Evolutionary conservation across 495 filamentous ascomycete genomes (phyloP), one percentile per base, ranked within the genome.

Genomic region (Hamigera avellanea): DNA sequence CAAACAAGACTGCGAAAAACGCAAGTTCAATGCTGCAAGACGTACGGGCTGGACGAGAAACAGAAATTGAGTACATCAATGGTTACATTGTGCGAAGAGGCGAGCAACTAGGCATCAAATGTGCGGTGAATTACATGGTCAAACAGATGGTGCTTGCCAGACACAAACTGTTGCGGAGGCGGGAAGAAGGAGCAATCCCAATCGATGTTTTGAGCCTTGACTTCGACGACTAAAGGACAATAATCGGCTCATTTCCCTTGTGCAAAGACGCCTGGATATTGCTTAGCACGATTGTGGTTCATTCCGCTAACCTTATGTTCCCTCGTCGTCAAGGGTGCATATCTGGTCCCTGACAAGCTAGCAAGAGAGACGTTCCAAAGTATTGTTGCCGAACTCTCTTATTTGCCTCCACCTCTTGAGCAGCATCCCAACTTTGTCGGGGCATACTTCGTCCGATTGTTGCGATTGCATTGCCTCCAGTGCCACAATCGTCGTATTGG

Each of bases 1-100:
- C 72, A 6, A 53, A 64, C n/a, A 69, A 66, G 42, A 89, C 81
- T 1, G 62, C 57, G 1, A 56, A 67, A 25, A 89, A 93, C 50
- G 69, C 67, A 26, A 86, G 80, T 48, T 79, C 75, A 2, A 94
- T 94, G 86, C 52, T 84, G 15, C 81, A 86, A 49, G 87, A 94
- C 55, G 67, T 89, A 14, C 53, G 61, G 21, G 56, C 56, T 2
- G 67, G 76, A 2, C 72, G 67, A 49, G 45, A 55, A 35, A 93
- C 85, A 2, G 87, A 93, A 54, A 75, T 94, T 37, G 73, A 80
- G 14, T 88, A 81, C 46, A 72, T 93, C 44, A 94, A 91, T 59
- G 88, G 86, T 12, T 95, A 80, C 57, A 69, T 94, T 19, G 73
- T 91, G 28, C 62, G 60, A 36, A 70, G 74, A 17, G 86, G 76